Evolutionary conservation across 2,329 filamentous ascomycete species (phyloP).

Genomic region (Trichoderma lentiforme): DNA sequence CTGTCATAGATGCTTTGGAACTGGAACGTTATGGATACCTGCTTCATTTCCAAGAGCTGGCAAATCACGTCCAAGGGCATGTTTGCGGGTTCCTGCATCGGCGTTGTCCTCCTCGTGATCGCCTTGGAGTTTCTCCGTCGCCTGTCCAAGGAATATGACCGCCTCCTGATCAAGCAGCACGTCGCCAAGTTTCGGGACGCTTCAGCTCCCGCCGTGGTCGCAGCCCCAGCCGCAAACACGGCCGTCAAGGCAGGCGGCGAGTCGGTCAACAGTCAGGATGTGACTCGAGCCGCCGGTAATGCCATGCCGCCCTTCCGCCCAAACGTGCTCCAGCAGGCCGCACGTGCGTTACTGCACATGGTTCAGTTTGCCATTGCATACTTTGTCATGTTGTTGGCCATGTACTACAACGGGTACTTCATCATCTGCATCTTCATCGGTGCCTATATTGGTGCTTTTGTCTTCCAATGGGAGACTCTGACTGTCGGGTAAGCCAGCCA

Average conservation of each 20-base stretch:
- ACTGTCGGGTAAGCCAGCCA: constrained; percentile 27
- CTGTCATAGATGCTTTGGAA: constrained; percentile 70
- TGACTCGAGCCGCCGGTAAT: constrained; percentile 8
- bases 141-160: constrained; percentile 68
- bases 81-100: constrained; percentile 79
- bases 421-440: constrained; percentile 80
- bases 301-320: constrained; percentile 48
- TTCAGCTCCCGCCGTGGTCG: constrained; percentile 17
- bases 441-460: constrained; percentile 66
- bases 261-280: constrained; percentile 26
- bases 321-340: constrained; percentile 60
- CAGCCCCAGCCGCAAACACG: background rate
- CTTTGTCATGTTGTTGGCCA: constrained; percentile 69
- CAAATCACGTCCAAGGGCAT: constrained; percentile 64
- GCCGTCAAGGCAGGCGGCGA: constrained; percentile 11
- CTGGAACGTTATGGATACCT: constrained; percentile 69
- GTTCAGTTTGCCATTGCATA: constrained; percentile 73
- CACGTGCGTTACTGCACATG: constrained; percentile 66
- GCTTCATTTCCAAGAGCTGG: constrained; percentile 68
- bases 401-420: constrained; percentile 68
- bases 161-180: constrained; percentile 57
- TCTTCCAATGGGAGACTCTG: constrained; percentile 68
- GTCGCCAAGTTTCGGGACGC: constrained; percentile 29
- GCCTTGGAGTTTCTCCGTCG: constrained; percentile 70
- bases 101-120: constrained; percentile 70